phyloP scores from a whole-genome alignment of 2,329 filamentous ascomycete genomes.

The Ciborinia camelliae region DNA sequence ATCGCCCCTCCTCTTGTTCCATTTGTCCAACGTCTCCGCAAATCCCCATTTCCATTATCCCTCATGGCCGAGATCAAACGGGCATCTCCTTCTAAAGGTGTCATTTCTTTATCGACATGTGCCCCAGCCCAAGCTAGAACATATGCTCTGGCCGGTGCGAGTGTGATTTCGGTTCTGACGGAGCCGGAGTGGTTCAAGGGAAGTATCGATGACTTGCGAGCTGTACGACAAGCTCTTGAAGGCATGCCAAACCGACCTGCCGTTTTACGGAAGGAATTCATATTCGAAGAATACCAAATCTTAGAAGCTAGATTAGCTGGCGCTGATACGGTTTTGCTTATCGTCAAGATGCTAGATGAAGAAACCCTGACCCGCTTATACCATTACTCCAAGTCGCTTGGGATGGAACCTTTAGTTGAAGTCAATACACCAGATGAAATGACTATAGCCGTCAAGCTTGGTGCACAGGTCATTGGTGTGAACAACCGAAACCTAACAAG shows the following conservation, averaged over 20 bases:
- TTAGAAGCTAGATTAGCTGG: slow-evolving; percentile 89
- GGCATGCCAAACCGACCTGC: slow-evolving; percentile 91
- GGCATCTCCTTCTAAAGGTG: slow-evolving; percentile 91
- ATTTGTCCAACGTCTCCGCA: slow-evolving; percentile 73
- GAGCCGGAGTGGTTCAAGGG: slow-evolving; percentile 99
- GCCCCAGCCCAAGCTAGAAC: slow-evolving; percentile 86
- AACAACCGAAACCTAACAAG: slow-evolving; percentile 97
- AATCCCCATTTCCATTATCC: slow-evolving; percentile 83
- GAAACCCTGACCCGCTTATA: slow-evolving; percentile 74
- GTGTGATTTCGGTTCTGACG: slow-evolving; percentile 96
- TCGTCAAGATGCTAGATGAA: slow-evolving; percentile 93
- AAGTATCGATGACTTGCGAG: slow-evolving; percentile 86
- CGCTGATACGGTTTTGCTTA: slow-evolving; percentile 89
- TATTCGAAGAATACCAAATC: slow-evolving; percentile 98
- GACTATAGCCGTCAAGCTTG: slow-evolving; percentile 78
- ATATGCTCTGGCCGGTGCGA: slow-evolving; percentile 91
- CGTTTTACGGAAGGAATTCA: slow-evolving; percentile 90
- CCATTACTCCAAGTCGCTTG: slow-evolving; percentile 80
- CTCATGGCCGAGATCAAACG: slow-evolving; percentile 98
- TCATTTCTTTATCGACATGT: slow-evolving; percentile 83
- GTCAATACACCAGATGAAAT: slow-evolving; percentile 95
- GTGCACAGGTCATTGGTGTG: slow-evolving; percentile 88
- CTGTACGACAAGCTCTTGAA: slow-evolving; percentile 83
- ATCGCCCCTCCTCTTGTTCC: slow-evolving; percentile 80
- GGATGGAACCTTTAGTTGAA: slow-evolving; percentile 97